Evolutionary conservation across 257 asterid genomes (phyloP), one percentile per base, ranked within the genome.

Genomic region (Scutellaria minor): DNA sequence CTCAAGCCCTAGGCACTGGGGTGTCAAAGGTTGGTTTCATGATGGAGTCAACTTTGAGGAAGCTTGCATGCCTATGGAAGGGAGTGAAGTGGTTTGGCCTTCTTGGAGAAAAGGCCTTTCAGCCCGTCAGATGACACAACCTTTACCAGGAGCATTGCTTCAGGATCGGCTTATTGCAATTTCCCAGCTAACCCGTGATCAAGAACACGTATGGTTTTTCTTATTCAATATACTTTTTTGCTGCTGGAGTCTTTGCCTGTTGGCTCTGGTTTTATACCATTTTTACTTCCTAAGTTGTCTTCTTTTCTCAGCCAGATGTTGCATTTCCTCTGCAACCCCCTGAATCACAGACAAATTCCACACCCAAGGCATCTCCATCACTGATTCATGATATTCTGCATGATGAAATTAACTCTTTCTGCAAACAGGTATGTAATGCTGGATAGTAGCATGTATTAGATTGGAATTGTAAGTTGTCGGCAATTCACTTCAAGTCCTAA

Each of bases 1-100:
- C 87, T 92, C 99, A 63, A 95, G 99, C 87, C 99, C 99, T 66
- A 90, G 98, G 83, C 95, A 95, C 52, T 95, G 97, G 98, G 99
- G 99, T 78, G 95, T 92, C 58, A 95, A 88, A 83, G 95, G 99
- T 56, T 95, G 98, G 99, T 87, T 91, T 72, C 96, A 92, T 67
- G 98, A 95, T 71, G 98, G 93, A 75, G 85, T 83, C 75, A 88
- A 77, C 79, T 87, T 92, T 73, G 99, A 92, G 81, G 99, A 95
- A 79, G 81, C 96, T 54, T 85, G 92, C 80, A 77, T 88, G 52
- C 93, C 93, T 15, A 72, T 90, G 87, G 97, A 88, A 87, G 95
- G 95, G 76, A 87, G 85, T 84, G 99, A 92, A 80, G 91, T 92
- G 37, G 88, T 92, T 74, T 95, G 99, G 99, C 95, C 99, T 72